Percentiles rank a stretch among this genome's conserved stretches.
Evolutionary conservation across 1,284 basidiomycete genomes (phyloP).

Genomic region (Ganoderma leucocontextum): DNA sequence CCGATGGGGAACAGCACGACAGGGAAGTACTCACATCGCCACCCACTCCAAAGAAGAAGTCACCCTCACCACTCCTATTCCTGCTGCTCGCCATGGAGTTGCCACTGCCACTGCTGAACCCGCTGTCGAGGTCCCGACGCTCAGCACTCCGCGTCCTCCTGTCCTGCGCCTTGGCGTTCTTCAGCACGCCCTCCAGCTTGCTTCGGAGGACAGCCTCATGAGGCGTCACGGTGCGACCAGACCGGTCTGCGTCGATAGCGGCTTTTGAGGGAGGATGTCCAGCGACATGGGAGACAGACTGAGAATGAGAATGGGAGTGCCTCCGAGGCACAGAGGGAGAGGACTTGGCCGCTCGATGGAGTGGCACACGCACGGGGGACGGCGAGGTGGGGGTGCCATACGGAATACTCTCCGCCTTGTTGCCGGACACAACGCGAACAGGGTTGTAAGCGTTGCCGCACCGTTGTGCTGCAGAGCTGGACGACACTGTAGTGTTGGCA

Average conservation of each 20-base stretch:
- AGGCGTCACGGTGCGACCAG: conserved; percentile 46
- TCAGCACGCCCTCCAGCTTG: conserved; percentile 61
- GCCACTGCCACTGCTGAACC: conserved; percentile 38
- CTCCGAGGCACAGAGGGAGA: conserved; percentile 34
- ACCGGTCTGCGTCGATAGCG: conserved; percentile 34
- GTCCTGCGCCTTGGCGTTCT: conserved; percentile 42
- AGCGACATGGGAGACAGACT: conserved; percentile 29
- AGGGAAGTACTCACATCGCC: conserved; percentile 38
- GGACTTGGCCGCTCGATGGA: conserved; percentile 39
- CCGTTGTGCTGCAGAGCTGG: conserved; percentile 22
- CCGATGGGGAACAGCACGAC: conserved; percentile 9
- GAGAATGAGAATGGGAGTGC: conserved; percentile 32
- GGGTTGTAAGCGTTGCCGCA: conserved; percentile 23
- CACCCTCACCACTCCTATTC: conserved; percentile 43
- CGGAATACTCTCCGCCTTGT: conserved; percentile 30
- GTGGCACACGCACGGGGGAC: conserved; percentile 36
- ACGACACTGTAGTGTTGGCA: conserved; percentile 30
- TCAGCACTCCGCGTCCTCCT: conserved; percentile 35
- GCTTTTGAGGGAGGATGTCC: conserved; percentile 28
- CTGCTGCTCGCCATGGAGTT: conserved; percentile 44
- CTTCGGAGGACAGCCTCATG: conserved; percentile 64
- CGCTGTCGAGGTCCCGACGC: conserved; percentile 34
- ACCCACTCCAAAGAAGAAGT: conserved; percentile 40
- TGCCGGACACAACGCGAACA: conserved; percentile 12
- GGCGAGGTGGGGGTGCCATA: conserved; percentile 40